phyloP scores from a whole-genome alignment of 2,329 filamentous ascomycete genomes.

The Penicillium freii region DNA sequence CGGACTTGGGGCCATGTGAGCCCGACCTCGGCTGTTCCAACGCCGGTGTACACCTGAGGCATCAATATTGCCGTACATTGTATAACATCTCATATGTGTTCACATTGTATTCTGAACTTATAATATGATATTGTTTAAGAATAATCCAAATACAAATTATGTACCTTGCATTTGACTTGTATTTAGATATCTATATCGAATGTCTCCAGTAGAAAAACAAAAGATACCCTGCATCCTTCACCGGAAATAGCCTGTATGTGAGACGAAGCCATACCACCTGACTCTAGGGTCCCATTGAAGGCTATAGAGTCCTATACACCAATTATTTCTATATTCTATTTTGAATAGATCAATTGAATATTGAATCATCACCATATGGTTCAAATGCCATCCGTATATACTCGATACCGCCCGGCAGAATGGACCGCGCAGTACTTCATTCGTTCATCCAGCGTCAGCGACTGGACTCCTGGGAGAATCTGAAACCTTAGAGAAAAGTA shows the following conservation, averaged over 20 bases:
- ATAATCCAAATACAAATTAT: too few relatives aligned
- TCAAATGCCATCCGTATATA: not conserved
- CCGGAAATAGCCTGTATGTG: not conserved
- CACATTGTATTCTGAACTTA: not conserved
- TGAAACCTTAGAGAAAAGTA: constrained; percentile 19
- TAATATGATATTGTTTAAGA: not conserved
- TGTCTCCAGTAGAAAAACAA: not conserved
- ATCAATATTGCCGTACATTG: not conserved
- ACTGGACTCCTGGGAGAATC: constrained; percentile 12
- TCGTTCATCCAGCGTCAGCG: constrained; percentile 22
- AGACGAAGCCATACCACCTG: constrained; percentile 4
- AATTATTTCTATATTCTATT: too few relatives aligned
- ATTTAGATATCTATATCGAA: not conserved
- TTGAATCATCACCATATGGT: not conserved
- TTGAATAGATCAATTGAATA: not conserved
- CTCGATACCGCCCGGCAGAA: constrained; percentile 26
- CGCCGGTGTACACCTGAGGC: constrained; percentile 9
- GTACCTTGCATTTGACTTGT: not conserved
- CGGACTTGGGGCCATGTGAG: constrained; percentile 28
- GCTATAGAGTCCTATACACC: not conserved
- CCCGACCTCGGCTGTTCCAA: constrained; percentile 28
- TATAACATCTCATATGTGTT: not conserved
- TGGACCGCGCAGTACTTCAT: constrained; percentile 21
- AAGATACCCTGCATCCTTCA: not conserved
- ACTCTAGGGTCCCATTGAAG: not conserved